phyloP scores from a whole-genome alignment of 2,329 filamentous ascomycete species.

The Cercospora beticola region DNA sequence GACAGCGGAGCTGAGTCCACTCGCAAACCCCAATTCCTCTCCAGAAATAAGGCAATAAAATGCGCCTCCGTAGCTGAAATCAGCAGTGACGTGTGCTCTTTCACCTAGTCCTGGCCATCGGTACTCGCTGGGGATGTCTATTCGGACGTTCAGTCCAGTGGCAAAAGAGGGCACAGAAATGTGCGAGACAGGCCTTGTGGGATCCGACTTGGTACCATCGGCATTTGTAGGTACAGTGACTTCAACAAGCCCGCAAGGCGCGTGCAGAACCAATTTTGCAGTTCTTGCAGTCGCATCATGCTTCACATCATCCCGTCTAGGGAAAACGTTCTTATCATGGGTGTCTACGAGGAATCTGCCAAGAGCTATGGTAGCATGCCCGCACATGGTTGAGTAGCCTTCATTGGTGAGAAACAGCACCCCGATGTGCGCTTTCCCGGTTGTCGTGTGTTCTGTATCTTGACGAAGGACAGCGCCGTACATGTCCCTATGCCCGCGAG shows the following conservation, averaged over 20 bases:
- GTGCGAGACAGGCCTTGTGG: conserved; percentile 43
- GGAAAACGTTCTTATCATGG: conserved; percentile 43
- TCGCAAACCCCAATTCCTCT: conserved; percentile 43
- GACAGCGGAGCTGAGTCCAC: conserved; percentile 30
- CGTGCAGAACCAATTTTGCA: conserved; percentile 43
- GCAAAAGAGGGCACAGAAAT: conserved; percentile 47
- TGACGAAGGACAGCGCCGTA: conserved; percentile 50
- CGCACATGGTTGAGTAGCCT: conserved; percentile 54
- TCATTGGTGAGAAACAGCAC: conserved; percentile 51
- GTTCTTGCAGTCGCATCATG: conserved; percentile 32
- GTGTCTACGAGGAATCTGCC: conserved; percentile 40
- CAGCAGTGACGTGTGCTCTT: conserved; percentile 33
- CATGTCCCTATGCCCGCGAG: conserved; percentile 54
- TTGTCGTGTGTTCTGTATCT: conserved; percentile 40
- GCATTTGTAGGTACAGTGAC: conserved; percentile 43
- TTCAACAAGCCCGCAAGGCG: conserved; percentile 47
- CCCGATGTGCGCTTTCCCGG: conserved; percentile 49
- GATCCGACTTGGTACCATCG: conserved; percentile 39
- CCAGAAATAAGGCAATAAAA: conserved; percentile 46
- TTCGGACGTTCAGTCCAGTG: conserved; percentile 35
- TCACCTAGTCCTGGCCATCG: conserved; percentile 43
- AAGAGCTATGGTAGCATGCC: conserved; percentile 54
- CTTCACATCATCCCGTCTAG: conserved; percentile 37
- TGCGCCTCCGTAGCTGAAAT: conserved; percentile 48
- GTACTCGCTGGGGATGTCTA: conserved; percentile 35